A percentile compares a stretch with the other conserved stretches of the same genome.
These are phyloP conservation scores for Lachancea mirantina DNA, from an alignment of 805 yeast species.

Conservation along the genomic window DNA sequence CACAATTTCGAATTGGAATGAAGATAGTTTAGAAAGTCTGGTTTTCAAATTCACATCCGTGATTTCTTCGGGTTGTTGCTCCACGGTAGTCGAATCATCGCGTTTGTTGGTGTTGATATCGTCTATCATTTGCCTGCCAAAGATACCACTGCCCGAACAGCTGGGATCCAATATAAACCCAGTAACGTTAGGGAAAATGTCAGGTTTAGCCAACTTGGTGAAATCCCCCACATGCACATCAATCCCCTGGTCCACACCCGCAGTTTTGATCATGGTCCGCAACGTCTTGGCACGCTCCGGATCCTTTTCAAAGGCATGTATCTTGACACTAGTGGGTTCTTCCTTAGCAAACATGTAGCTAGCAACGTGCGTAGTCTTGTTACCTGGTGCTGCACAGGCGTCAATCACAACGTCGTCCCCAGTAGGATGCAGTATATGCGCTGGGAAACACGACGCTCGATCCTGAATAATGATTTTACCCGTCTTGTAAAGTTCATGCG, in stretches of 20 bases:
- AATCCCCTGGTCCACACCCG: slow-evolving; percentile 48
- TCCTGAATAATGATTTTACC: slow-evolving; percentile 91
- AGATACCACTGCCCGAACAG: slow-evolving; percentile 96
- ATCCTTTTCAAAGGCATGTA: slow-evolving; percentile 87
- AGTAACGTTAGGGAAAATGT: slow-evolving; percentile 55
- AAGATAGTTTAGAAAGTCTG: slow-evolving; percentile 58
- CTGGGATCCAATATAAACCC: slow-evolving; percentile 93
- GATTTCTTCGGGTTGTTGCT: slow-evolving; percentile 19
- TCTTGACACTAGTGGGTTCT: slow-evolving; percentile 22
- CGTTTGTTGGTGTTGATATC: slow-evolving; percentile 27
- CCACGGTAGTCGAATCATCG: slow-evolving; percentile 6
- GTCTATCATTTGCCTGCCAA: slow-evolving; percentile 73
- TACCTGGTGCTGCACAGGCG: slow-evolving; percentile 98
- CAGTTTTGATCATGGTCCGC: slow-evolving; percentile 69
- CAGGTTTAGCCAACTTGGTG: slow-evolving; percentile 36
- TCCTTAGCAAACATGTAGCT: slow-evolving; percentile 33
- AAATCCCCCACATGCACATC: slow-evolving; percentile 48
- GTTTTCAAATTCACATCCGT: slow-evolving; percentile 38
- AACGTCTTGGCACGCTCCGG: slow-evolving; percentile 60
- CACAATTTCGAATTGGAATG: slow-evolving; percentile 82
- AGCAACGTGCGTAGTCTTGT: slow-evolving; percentile 90
- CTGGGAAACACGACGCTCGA: slow-evolving; percentile 95
- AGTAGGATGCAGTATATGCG: slow-evolving; percentile 61
- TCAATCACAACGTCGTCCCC: slow-evolving; percentile 68
- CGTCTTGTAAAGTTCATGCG: slow-evolving; percentile 56